Base-by-base conservation (phyloP, 1,139 yeast species). In the Magnusiomyces magnusii region DNA sequence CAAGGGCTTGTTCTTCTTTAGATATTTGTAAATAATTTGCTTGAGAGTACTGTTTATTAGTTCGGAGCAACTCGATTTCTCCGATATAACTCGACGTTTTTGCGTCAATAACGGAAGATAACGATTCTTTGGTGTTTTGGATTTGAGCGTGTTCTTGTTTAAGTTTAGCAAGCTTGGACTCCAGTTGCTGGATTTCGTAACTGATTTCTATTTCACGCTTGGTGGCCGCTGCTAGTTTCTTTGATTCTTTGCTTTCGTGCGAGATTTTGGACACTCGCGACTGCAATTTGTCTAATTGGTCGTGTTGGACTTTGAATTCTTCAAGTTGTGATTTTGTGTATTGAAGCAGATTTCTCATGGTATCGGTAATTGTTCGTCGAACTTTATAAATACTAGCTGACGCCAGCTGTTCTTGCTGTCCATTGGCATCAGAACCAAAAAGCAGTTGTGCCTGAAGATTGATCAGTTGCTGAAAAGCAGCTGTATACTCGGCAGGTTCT, bases 231-330 rank as follows among this genome's bases (percentile, higher is more conserved):
- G 41, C 23, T 15, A 53, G 25, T 19, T 44, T 9, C 1, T 19
- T n/a, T 1, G 55, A 51, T 13, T 53, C 51, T 2, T 53, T 28
- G 21, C 55, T 53, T 7, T 53, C 51, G 15, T 53, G 55, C 3
- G 42, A 3, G 2, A 53, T 42, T 23, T 41, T 15, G 13, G 23
- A 31, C 2, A 53, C 55, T 15, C 17, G 19, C 21, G 23, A 25
- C 24, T 53, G 55, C 7, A 53, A 42, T 24, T 39, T 44, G 31
- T 23, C 21, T 17, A 27, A 24, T 44, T 17, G 25, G 41, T 27
- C 3, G 15, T 19, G 28, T 7, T 31, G 24, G 19, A 2, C 21
- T 31, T 31, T 27, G 41, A 31, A 53, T n/a, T 2, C 19, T 9
- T 5, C 17, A 13, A 27, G 41, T 15, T 3, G 25, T 23, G 9